Percentiles rank a stretch among this genome's conserved stretches.
phyloP scores from a whole-genome alignment of 2,329 filamentous ascomycete species.

The Cercospora zeina region DNA sequence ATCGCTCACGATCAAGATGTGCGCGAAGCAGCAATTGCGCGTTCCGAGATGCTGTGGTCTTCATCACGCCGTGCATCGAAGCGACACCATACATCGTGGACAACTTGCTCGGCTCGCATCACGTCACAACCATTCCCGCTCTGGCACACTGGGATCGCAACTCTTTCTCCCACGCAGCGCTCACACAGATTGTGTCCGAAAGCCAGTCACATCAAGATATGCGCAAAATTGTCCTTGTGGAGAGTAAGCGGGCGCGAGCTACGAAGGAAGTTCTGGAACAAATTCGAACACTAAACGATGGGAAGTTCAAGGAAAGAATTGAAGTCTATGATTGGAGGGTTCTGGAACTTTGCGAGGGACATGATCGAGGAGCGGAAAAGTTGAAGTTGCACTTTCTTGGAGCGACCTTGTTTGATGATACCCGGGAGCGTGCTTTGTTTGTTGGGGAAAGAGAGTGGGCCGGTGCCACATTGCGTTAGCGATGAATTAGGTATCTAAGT shows the following conservation, averaged over 20 bases:
- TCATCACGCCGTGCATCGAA: conserved; percentile 37
- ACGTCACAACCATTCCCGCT: conserved; percentile 13
- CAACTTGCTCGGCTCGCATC: conserved; percentile 34
- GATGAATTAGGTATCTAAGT: no score
- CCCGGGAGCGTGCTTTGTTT: conserved; percentile 29
- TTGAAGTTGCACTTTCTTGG: conserved; percentile 34
- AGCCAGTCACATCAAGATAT: conserved; percentile 38
- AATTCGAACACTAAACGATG: conserved; percentile 31
- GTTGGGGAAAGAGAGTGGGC: conserved; percentile 24
- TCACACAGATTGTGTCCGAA: conserved; percentile 35
- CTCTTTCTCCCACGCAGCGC: conserved; percentile 28
- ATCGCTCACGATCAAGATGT: conserved; percentile 14
- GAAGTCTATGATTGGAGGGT: conserved; percentile 41
- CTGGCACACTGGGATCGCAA: conserved; percentile 39
- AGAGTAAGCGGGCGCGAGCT: conserved; percentile 30
- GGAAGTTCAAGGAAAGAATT: conserved; percentile 34
- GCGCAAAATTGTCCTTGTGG: conserved; percentile 40
- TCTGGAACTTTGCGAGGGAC: conserved; percentile 31
- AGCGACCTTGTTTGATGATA: conserved; percentile 35
- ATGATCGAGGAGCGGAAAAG: conserved; percentile 24
- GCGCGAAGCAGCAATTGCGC: conserved; percentile 24
- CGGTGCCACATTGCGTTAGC: background rate
- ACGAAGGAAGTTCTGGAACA: conserved; percentile 23
- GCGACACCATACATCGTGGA: conserved; percentile 36
- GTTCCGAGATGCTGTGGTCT: conserved; percentile 31